Percentiles rank a stretch among this genome's conserved stretches.
Conservation (phyloP, 495 filamentous ascomycete species). For the Hyphodiscus hymeniophilus region DNA sequence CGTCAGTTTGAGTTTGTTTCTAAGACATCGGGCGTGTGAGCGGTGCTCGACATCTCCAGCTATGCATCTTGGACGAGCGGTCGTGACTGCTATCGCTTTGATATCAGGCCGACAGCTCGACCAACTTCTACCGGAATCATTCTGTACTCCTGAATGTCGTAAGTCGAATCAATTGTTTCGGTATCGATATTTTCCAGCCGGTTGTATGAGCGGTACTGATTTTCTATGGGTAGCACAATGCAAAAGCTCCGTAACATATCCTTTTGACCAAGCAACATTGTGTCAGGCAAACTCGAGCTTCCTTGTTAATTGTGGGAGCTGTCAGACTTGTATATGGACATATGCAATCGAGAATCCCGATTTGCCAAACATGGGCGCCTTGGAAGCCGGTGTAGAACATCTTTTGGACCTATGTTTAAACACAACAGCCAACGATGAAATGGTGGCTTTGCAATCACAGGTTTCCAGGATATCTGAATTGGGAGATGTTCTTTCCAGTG, state of each 20-base stretch:
- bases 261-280: conserved; percentile 3
- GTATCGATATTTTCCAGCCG: neutral
- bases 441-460: conserved; percentile 9
- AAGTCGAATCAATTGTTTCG: neutral
- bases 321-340: conserved; percentile 12
- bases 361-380: neutral
- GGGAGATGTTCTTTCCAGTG: neutral
- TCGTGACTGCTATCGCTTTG: neutral
- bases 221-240: conserved; percentile 4
- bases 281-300: conserved; percentile 12
- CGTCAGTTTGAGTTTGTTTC: neutral
- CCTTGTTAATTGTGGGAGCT: conserved; percentile 12
- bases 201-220: neutral
- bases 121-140: neutral
- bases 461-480: conserved; percentile 12
- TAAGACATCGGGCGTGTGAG: conserved; percentile 12
- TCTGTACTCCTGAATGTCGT: conserved; percentile 16
- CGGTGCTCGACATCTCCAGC: neutral
- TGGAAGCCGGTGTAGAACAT: neutral
- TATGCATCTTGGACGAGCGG: neutral
- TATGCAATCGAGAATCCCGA: conserved; percentile 9
- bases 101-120: conserved; percentile 5
- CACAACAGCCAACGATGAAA: neutral
- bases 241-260: neutral
- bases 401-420: conserved; percentile 14